phyloP scores from a whole-genome alignment of 345 rosid genomes.

The Toxicodendron radicans region DNA sequence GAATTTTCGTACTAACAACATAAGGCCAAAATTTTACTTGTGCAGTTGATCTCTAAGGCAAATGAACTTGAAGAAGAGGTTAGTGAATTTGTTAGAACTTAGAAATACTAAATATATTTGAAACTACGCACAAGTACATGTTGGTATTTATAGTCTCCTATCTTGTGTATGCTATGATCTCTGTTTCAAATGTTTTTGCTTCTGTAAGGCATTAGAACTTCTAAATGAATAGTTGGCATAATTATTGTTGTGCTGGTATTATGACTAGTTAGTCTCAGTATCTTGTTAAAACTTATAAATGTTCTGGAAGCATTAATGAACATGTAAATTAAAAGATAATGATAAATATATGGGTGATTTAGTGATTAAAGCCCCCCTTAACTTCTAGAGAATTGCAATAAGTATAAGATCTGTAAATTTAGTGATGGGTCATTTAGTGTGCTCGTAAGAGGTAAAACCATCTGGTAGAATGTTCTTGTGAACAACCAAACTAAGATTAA shows the following conservation, averaged over 20 bases:
- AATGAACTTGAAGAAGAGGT: not conserved
- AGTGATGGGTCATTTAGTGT: not conserved
- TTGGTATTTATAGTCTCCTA: slow-evolving; percentile 24
- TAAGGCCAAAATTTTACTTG: not conserved
- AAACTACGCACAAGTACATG: slow-evolving; percentile 96
- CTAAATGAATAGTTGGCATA: slow-evolving; percentile 2
- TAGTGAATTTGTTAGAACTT: not conserved
- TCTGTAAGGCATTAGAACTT: not conserved
- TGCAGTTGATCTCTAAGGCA: not conserved
- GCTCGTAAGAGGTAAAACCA: not conserved
- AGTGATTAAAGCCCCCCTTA: not conserved
- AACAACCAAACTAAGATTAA: not conserved
- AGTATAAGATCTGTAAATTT: not conserved
- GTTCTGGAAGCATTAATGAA: too few relatives aligned
- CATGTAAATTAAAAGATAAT: not conserved
- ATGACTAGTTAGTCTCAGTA: not conserved
- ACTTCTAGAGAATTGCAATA: not conserved
- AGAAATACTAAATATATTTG: slow-evolving; percentile 50
- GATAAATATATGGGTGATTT: not conserved
- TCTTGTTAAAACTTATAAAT: not conserved
- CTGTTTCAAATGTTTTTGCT: not conserved
- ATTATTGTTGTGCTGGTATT: not conserved
- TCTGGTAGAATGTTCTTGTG: not conserved
- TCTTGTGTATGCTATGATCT: not conserved
- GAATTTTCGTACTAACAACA: too few relatives aligned